phyloP scores from a whole-genome alignment of 2,329 filamentous ascomycete species.

The Emydomyces testavorans region DNA sequence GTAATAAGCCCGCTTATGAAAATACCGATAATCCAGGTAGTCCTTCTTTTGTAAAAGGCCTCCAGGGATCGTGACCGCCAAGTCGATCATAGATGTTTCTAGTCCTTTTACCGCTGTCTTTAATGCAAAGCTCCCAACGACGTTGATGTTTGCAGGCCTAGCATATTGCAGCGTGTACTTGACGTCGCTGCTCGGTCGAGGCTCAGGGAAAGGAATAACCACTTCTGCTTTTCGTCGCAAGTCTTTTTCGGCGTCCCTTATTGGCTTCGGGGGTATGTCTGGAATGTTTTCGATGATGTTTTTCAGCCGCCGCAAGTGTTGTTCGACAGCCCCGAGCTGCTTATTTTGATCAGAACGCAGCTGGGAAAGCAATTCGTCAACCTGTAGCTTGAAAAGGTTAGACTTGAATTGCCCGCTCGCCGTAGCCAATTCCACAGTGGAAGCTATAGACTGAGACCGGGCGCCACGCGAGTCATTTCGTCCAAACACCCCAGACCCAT shows the following conservation, averaged over 20 bases:
- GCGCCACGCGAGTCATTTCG: conserved; percentile 12
- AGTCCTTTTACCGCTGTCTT: conserved; percentile 60
- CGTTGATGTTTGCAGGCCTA: conserved; percentile 67
- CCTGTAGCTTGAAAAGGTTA: conserved; percentile 55
- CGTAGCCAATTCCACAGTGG: conserved; percentile 26
- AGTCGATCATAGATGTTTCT: conserved; percentile 51
- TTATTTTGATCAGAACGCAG: conserved; percentile 49
- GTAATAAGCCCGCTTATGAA: conserved; percentile 89
- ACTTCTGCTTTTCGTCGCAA: conserved; percentile 54
- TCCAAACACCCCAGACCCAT: conserved; percentile 15
- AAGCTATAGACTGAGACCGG: conserved; percentile 12
- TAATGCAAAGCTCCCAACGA: conserved; percentile 75
- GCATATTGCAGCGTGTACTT: conserved; percentile 73
- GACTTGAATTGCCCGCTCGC: conserved; percentile 50
- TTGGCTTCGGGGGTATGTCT: conserved; percentile 38
- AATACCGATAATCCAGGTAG: conserved; percentile 83
- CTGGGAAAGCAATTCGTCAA: conserved; percentile 51
- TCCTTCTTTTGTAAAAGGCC: conserved; percentile 85
- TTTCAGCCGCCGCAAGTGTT: conserved; percentile 45
- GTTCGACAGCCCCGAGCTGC: conserved; percentile 43
- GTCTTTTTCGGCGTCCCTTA: conserved; percentile 57
- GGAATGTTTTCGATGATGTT: conserved; percentile 47
- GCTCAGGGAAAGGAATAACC: conserved; percentile 73
- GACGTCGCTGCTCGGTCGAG: conserved; percentile 60
- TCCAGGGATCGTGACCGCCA: conserved; percentile 75